Conservation (phyloP, 257 asterid genomes). For the Fraxinus quadrangulata region DNA sequence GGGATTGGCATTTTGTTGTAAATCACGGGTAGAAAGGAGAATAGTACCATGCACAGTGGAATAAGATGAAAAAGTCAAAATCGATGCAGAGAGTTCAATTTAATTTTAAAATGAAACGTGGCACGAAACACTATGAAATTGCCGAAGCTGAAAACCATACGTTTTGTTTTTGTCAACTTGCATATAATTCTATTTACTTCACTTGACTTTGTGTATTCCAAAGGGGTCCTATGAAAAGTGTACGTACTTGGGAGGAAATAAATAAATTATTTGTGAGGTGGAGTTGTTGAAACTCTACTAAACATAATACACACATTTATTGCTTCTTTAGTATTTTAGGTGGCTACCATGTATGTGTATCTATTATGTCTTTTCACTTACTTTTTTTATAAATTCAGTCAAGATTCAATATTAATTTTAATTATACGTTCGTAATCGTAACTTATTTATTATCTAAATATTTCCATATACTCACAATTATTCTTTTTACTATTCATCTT, state of each 20-base stretch:
- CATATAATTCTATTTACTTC: not conserved
- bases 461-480: no score
- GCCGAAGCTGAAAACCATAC: not conserved
- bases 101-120: slow-evolving; percentile 6
- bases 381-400: no score
- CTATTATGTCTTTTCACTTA: no score
- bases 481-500: no score
- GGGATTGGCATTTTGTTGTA: slow-evolving; percentile 7
- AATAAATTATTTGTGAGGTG: slow-evolving; percentile 39
- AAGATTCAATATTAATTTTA: no score
- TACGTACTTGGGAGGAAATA: not conserved
- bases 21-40: not conserved
- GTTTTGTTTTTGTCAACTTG: slow-evolving; percentile 15
- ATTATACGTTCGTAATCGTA: no score
- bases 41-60: not conserved
- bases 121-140: not conserved
- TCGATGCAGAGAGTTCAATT: not conserved
- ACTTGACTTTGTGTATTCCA: slow-evolving; percentile 4
- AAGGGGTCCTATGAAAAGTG: not conserved
- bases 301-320: slow-evolving; percentile 50
- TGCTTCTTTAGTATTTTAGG: slow-evolving; percentile 61
- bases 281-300: slow-evolving; percentile 65
- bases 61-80: slow-evolving; percentile 23
- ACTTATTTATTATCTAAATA: no score
- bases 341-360: slow-evolving; percentile 22